Evolutionary conservation across 192 early-diverging fungal genomes (phyloP).

Genomic region (Entophlyctis luteolus): DNA sequence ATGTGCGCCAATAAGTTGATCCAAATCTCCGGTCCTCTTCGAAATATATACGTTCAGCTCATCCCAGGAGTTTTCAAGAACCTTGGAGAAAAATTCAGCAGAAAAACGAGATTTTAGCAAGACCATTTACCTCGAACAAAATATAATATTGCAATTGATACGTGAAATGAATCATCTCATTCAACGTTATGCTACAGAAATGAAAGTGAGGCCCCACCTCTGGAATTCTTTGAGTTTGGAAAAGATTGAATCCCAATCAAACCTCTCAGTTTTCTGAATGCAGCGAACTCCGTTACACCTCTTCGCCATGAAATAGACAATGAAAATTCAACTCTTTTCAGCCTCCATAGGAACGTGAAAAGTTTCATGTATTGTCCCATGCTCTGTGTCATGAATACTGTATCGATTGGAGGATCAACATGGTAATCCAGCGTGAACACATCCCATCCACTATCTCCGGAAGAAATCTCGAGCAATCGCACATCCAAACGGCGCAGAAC

Average conservation of each 20-base stretch:
- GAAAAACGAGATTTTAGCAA: neutral
- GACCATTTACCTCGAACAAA: conserved; percentile 71
- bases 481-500: conserved; percentile 77
- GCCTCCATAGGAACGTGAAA: conserved; percentile 82
- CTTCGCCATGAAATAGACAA: conserved; percentile 72
- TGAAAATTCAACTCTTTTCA: conserved; percentile 82
- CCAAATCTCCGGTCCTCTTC: conserved; percentile 66
- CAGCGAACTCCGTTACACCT: conserved; percentile 54
- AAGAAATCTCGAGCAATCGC: conserved; percentile 59
- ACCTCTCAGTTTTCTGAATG: conserved; percentile 7
- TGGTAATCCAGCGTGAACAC: conserved; percentile 87
- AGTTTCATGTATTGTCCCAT: conserved; percentile 81
- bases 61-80: conserved; percentile 86
- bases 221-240: conserved; percentile 3
- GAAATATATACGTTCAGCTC: conserved; percentile 59
- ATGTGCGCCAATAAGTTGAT: conserved; percentile 77
- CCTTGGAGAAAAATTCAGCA: conserved; percentile 32
- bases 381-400: conserved; percentile 67
- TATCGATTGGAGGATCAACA: conserved; percentile 75
- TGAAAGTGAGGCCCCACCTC: conserved; percentile 45
- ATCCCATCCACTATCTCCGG: conserved; percentile 82
- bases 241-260: conserved; percentile 32
- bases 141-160: conserved; percentile 92
- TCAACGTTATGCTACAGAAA: conserved; percentile 61
- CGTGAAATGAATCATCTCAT: conserved; percentile 92